A percentile compares a stretch with the other conserved stretches of the same genome.
phyloP scores from a whole-genome alignment of 768 basidiomycete species.

The Russula emetica region DNA sequence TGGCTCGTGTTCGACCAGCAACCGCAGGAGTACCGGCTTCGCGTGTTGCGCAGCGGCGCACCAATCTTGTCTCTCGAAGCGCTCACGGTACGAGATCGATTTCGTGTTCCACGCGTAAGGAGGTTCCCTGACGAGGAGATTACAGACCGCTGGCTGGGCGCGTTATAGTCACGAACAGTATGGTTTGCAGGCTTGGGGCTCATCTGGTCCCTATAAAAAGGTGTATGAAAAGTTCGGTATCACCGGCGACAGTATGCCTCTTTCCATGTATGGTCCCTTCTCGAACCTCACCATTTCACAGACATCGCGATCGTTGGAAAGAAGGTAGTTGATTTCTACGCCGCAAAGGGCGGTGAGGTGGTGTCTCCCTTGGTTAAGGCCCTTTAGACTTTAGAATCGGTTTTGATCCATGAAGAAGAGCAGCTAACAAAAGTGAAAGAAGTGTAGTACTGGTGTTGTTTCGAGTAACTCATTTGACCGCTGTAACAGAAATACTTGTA shows the following conservation, averaged over 20 bases:
- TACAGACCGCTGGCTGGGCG: slow-evolving; percentile 72
- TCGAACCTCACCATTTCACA: slow-evolving; percentile 29
- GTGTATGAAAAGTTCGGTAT: slow-evolving; percentile 90
- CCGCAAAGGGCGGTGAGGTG: slow-evolving; percentile 63
- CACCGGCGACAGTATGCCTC: slow-evolving; percentile 61
- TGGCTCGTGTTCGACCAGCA: slow-evolving; percentile 87
- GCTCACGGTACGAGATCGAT: slow-evolving; percentile 44
- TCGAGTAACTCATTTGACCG: neutral
- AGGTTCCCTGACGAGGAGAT: slow-evolving; percentile 19
- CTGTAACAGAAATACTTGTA: slow-evolving; percentile 5
- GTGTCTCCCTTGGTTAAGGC: slow-evolving; percentile 77
- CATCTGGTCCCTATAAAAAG: slow-evolving; percentile 85
- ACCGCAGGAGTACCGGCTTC: slow-evolving; percentile 69
- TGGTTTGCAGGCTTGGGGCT: slow-evolving; percentile 73
- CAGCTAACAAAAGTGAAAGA: neutral
- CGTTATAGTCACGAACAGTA: slow-evolving; percentile 90
- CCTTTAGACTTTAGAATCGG: slow-evolving; percentile 36
- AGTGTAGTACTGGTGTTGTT: neutral
- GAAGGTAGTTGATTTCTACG: slow-evolving; percentile 87
- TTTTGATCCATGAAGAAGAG: neutral
- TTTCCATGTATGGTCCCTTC: slow-evolving; percentile 1
- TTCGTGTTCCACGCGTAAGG: neutral
- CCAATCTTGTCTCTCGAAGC: slow-evolving; percentile 91
- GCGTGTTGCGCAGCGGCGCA: slow-evolving; percentile 83
- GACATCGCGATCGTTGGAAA: slow-evolving; percentile 78